A percentile compares a stretch with the other conserved stretches of the same genome.
phyloP scores from a whole-genome alignment of 2,329 filamentous ascomycete genomes.

The Ophiosphaerella korrae region DNA sequence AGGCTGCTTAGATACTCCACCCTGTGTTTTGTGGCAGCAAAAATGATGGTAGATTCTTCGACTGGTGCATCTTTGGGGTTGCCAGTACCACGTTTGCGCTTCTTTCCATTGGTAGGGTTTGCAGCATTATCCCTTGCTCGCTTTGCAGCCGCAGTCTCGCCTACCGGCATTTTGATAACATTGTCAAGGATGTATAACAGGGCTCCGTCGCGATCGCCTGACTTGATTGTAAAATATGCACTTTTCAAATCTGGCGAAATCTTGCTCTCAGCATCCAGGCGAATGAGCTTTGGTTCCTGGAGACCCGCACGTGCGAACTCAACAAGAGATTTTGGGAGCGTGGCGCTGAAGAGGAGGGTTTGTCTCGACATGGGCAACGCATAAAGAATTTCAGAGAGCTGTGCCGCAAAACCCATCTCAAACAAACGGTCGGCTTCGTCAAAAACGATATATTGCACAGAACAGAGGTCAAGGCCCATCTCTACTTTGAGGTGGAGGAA shows the following conservation, averaged over 20 bases:
- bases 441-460: slow-evolving; percentile 92
- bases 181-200: slow-evolving; percentile 87
- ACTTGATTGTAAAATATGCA: slow-evolving; percentile 92
- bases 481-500: slow-evolving; percentile 97
- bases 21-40: slow-evolving; percentile 94
- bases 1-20: slow-evolving; percentile 89
- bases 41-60: slow-evolving; percentile 91
- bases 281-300: slow-evolving; percentile 87
- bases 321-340: slow-evolving; percentile 88
- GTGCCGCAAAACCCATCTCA: slow-evolving; percentile 96
- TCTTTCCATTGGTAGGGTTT: slow-evolving; percentile 62
- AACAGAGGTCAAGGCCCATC: slow-evolving; percentile 90
- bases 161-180: slow-evolving; percentile 85
- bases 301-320: slow-evolving; percentile 94
- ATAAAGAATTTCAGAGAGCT: slow-evolving; percentile 90
- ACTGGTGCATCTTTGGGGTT: slow-evolving; percentile 74
- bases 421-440: slow-evolving; percentile 97
- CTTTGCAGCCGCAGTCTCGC: slow-evolving; percentile 61
- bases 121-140: slow-evolving; percentile 53
- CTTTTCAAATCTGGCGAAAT: slow-evolving; percentile 95
- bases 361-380: slow-evolving; percentile 83
- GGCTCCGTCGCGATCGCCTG: slow-evolving; percentile 90
- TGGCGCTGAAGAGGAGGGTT: slow-evolving; percentile 93
- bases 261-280: slow-evolving; percentile 92
- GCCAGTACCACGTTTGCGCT: slow-evolving; percentile 69